phyloP scores from a whole-genome alignment of 2,329 filamentous ascomycete genomes.

The Didymella pomorum region DNA sequence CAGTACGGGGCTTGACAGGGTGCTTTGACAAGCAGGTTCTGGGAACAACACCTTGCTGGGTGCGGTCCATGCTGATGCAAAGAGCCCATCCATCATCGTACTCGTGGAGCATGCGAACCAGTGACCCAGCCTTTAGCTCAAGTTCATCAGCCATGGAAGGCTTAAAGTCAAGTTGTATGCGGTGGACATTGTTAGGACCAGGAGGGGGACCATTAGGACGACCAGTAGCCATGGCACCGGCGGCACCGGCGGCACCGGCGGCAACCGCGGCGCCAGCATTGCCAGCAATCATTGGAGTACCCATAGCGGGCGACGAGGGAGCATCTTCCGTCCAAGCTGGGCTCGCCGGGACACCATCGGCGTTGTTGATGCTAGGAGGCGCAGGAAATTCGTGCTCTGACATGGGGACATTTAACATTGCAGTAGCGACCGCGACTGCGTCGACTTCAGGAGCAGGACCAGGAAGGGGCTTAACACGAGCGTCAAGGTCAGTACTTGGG shows the following conservation, averaged over 20 bases:
- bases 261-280: slow-evolving; percentile 62
- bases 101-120: slow-evolving; percentile 90
- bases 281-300: slow-evolving; percentile 16
- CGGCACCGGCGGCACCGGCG: slow-evolving; percentile 41
- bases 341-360: slow-evolving; percentile 57
- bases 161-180: slow-evolving; percentile 92
- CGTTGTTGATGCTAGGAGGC: slow-evolving; percentile 60
- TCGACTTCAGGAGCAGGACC: slow-evolving; percentile 47
- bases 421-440: slow-evolving; percentile 48
- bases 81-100: slow-evolving; percentile 99
- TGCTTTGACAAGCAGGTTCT: slow-evolving; percentile 92
- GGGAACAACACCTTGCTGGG: slow-evolving; percentile 90
- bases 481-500: slow-evolving; percentile 41
- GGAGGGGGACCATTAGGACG: slow-evolving; percentile 66
- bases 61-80: slow-evolving; percentile 88
- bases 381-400: slow-evolving; percentile 26
- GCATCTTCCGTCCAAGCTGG: slow-evolving; percentile 69
- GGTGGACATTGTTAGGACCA: slow-evolving; percentile 73
- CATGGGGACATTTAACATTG: slow-evolving; percentile 41
- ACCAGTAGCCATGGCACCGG: slow-evolving; percentile 64
- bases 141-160: slow-evolving; percentile 94
- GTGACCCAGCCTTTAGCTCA: slow-evolving; percentile 77
- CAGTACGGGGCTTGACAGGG: slow-evolving; percentile 83
- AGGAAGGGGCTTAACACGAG: slow-evolving; percentile 5
- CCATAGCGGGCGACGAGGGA: slow-evolving; percentile 57